Percentiles rank a stretch among this genome's conserved stretches.
Evolutionary conservation across 2,329 filamentous ascomycete genomes (phyloP).

Genomic region (Apiospora pterosperma): DNA sequence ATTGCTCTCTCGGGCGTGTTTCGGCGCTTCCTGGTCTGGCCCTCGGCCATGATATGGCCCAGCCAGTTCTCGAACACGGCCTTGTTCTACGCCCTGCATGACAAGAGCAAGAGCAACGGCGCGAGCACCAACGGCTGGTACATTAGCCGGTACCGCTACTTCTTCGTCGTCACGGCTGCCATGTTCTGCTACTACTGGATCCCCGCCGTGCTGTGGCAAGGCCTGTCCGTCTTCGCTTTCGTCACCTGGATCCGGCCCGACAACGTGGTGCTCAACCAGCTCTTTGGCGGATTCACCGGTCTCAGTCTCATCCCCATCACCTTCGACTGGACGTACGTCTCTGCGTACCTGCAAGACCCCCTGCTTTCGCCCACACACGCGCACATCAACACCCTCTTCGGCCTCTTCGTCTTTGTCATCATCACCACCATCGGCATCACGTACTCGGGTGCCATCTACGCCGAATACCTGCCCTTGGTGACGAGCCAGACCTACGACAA

Average conservation of each 20-base stretch:
- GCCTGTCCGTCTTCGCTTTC: conserved; percentile 44
- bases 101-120: conserved; percentile 37
- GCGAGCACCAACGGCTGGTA: conserved; percentile 39
- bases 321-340: conserved; percentile 39
- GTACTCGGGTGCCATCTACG: conserved; percentile 41
- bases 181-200: conserved; percentile 53
- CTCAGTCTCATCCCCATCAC: conserved; percentile 40
- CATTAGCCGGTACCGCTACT: conserved; percentile 43
- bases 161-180: conserved; percentile 35
- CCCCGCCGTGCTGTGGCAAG: conserved; percentile 46
- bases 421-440: conserved; percentile 44
- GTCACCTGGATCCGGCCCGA: conserved; percentile 46
- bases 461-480: conserved; percentile 54
- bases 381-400: conserved; percentile 40
- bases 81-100: conserved; percentile 43
- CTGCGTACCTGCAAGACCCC: conserved; percentile 30
- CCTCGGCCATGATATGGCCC: conserved; percentile 50
- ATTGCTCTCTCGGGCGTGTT: conserved; percentile 49
- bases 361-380: conserved; percentile 31
- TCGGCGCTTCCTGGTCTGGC: conserved; percentile 44
- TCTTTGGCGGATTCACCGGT: conserved; percentile 45
- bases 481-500: conserved; percentile 56
- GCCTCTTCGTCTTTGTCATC: conserved; percentile 36
- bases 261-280: conserved; percentile 43
- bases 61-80: conserved; percentile 43